A percentile compares a stretch with the other conserved stretches of the same genome.
These are phyloP conservation scores for Vigna mungo DNA, from an alignment of 306 rosid genomes.

Conservation along the genomic window DNA sequence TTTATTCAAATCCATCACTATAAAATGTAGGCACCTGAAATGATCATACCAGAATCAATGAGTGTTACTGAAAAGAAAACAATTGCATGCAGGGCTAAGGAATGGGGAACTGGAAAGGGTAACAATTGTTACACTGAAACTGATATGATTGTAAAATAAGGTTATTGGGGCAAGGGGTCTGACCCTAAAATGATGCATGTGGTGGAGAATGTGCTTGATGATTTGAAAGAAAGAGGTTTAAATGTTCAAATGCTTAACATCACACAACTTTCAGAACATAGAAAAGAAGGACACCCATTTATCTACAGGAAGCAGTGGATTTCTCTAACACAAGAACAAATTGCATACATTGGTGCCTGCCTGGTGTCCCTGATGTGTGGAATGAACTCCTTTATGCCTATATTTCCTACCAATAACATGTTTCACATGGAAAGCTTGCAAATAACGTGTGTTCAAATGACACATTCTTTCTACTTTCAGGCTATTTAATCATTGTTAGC, in stretches of 20 bases:
- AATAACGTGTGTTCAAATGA: constrained; percentile 27
- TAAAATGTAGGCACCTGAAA: too few relatives aligned
- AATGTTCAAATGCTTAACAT: constrained; percentile 71
- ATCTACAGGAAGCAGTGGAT: too few relatives aligned
- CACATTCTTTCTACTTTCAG: constrained; percentile 30
- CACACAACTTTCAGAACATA: constrained; percentile 83
- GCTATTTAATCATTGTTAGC: constrained; percentile 34
- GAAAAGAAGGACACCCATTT: constrained; percentile 60
- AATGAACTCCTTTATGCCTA: constrained; percentile 79
- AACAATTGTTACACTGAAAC: constrained; percentile 72
- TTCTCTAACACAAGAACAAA: too few relatives aligned
- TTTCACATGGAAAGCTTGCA: constrained; percentile 27
- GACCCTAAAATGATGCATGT: constrained; percentile 74
- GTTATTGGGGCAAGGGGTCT: constrained; percentile 73
- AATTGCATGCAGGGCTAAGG: constrained; percentile 71
- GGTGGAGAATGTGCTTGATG: constrained; percentile 67
- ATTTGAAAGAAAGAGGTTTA: constrained; percentile 64
- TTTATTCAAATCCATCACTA: too few relatives aligned
- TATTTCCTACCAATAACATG: constrained; percentile 58
- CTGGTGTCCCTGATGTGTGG: constrained; percentile 77
- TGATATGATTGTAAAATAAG: constrained; percentile 56
- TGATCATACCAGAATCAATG: not conserved
- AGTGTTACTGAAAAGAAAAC: constrained; percentile 6
- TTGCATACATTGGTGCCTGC: too few relatives aligned
- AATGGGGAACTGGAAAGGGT: constrained; percentile 72